A percentile compares a stretch with the other conserved stretches of the same genome.
Conservation (phyloP, 2,329 filamentous ascomycete species). For the Onygenales sp. region DNA sequence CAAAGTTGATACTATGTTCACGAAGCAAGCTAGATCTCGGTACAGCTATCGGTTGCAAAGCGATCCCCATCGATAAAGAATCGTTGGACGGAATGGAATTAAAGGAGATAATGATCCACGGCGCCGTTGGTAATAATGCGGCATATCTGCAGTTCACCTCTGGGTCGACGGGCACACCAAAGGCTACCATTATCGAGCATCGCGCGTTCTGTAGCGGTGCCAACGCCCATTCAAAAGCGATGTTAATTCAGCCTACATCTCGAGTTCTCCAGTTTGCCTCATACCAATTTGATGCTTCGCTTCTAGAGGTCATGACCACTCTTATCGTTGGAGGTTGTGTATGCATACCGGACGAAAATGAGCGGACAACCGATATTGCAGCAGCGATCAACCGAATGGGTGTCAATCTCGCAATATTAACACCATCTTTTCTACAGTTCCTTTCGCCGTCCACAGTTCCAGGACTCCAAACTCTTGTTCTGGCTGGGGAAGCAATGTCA, state of each 20-base stretch:
- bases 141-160: constrained; percentile 39
- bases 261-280: constrained; percentile 70
- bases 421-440: constrained; percentile 41
- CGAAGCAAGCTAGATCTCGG: background rate
- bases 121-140: background rate
- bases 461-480: constrained; percentile 25
- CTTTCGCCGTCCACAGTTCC: constrained; percentile 28
- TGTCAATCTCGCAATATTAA: constrained; percentile 45
- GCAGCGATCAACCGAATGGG: constrained; percentile 37
- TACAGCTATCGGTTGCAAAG: background rate
- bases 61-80: background rate
- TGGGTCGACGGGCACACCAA: constrained; percentile 11
- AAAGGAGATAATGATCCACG: background rate
- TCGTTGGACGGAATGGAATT: background rate
- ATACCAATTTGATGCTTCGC: constrained; percentile 79
- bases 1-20: background rate
- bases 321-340: constrained; percentile 28
- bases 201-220: constrained; percentile 39
- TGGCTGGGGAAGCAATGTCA: constrained; percentile 19
- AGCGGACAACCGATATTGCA: constrained; percentile 35
- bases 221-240: constrained; percentile 32
- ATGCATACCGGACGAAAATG: constrained; percentile 33
- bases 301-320: constrained; percentile 67
- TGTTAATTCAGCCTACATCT: constrained; percentile 29
- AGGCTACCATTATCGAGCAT: constrained; percentile 12